Conservation (phyloP, 352 stramenopile genomes). For the Phytophthora vignae region DNA sequence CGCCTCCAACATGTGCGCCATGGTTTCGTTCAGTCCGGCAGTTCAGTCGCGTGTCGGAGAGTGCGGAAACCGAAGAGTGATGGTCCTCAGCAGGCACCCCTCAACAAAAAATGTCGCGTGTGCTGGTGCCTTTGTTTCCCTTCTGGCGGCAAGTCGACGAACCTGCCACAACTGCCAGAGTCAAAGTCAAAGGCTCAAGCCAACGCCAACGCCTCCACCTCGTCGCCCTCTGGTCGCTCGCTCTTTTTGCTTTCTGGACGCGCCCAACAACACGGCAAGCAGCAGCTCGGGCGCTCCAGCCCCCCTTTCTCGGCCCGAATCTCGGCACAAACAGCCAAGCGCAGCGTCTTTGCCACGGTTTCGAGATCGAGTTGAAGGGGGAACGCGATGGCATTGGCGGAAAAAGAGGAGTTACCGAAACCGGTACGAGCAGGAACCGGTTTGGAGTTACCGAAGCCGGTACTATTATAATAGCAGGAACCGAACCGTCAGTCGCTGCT, state of each 20-base stretch:
- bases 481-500: no score
- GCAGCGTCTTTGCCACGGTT: background rate
- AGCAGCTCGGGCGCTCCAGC: constrained; percentile 10
- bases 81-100: constrained; percentile 30
- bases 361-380: background rate
- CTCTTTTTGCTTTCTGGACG: constrained; percentile 51
- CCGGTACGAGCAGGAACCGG: background rate
- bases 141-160: background rate
- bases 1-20: constrained; percentile 75
- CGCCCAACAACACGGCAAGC: constrained; percentile 29
- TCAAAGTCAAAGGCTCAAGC: background rate
- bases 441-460: no score
- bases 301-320: constrained; percentile 14
- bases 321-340: constrained; percentile 19
- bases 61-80: constrained; percentile 34
- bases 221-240: constrained; percentile 18
- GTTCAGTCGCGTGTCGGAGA: background rate
- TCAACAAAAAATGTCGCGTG: constrained; percentile 8
- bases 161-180: no score
- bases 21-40: constrained; percentile 6
- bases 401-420: background rate
- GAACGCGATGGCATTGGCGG: background rate
- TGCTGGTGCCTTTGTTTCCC: constrained; percentile 13
- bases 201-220: background rate
- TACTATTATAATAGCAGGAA: no score